phyloP scores from a whole-genome alignment of 2,329 filamentous ascomycete genomes.

The Aspergillus novoparasiticus region DNA sequence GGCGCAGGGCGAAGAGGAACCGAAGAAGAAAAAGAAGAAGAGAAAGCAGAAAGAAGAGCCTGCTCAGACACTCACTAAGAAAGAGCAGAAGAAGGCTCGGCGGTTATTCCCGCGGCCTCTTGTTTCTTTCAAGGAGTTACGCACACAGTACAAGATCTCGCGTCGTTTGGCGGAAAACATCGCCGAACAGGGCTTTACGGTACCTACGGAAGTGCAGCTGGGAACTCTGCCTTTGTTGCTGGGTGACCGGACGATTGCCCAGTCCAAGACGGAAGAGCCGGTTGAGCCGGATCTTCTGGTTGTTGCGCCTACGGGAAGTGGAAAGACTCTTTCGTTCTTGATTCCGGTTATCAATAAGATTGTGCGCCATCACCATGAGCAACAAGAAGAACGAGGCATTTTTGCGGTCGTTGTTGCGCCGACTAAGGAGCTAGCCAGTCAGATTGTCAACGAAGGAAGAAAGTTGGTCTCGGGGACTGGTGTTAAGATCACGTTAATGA shows the following conservation, averaged over 20 bases:
- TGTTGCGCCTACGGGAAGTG: slow-evolving; percentile 91
- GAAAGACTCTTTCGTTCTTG: slow-evolving; percentile 92
- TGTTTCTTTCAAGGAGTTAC: slow-evolving; percentile 73
- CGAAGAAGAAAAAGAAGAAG: slow-evolving; percentile 58
- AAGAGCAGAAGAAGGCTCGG: slow-evolving; percentile 53
- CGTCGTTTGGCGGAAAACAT: slow-evolving; percentile 76
- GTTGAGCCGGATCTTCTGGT: slow-evolving; percentile 73
- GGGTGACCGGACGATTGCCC: slow-evolving; percentile 47
- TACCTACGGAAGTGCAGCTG: slow-evolving; percentile 93
- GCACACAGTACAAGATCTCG: slow-evolving; percentile 71
- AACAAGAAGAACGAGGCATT: slow-evolving; percentile 60
- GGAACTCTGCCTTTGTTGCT: slow-evolving; percentile 80
- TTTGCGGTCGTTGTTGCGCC: slow-evolving; percentile 74
- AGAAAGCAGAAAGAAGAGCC: slow-evolving; percentile 54
- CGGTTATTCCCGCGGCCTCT: slow-evolving; percentile 79
- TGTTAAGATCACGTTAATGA: slow-evolving; percentile 78
- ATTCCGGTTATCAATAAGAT: slow-evolving; percentile 83
- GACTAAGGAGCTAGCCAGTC: slow-evolving; percentile 77
- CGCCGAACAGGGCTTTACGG: slow-evolving; percentile 76
- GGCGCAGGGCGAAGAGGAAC: slow-evolving; percentile 37
- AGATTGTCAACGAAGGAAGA: slow-evolving; percentile 79
- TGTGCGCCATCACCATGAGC: slow-evolving; percentile 54
- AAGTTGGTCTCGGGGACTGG: slow-evolving; percentile 79
- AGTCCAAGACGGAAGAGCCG: slow-evolving; percentile 30
- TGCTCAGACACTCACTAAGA: slow-evolving; percentile 44